These are phyloP conservation scores for Vaccinium myrtillus DNA, from an alignment of 148 eudicot genomes.

Conservation along the genomic window DNA sequence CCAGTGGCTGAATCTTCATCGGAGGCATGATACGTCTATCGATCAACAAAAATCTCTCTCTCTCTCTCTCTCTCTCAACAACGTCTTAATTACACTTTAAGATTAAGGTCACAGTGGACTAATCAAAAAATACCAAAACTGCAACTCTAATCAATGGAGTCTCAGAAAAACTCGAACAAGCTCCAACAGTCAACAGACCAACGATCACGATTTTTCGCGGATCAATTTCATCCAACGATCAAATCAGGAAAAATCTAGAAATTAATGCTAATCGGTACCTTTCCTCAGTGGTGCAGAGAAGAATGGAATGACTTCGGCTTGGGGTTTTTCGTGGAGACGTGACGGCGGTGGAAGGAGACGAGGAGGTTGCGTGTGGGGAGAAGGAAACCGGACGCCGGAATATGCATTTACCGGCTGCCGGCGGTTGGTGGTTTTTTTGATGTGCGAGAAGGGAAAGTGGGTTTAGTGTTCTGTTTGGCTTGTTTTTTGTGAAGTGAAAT, in stretches of 20 bases:
- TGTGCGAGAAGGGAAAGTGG: neutral
- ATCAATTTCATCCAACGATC: neutral
- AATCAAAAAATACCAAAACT: conserved; percentile 9
- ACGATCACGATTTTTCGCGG: conserved; percentile 1
- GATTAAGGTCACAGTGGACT: neutral
- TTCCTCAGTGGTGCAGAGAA: conserved; percentile 7
- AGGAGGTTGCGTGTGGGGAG: conserved; percentile 21
- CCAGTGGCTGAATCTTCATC: conserved; percentile 70
- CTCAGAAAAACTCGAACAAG: neutral
- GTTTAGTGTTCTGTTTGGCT: neutral
- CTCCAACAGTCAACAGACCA: conserved; percentile 11
- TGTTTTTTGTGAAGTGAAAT: neutral
- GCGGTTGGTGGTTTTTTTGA: neutral
- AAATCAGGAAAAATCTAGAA: conserved; percentile 3
- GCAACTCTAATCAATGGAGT: neutral
- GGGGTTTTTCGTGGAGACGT: conserved; percentile 39
- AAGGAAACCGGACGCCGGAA: conserved; percentile 31
- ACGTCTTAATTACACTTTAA: neutral
- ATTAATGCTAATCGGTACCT: conserved; percentile 18
- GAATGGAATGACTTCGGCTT: conserved; percentile 20
- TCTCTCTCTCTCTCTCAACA: neutral
- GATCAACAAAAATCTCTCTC: neutral
- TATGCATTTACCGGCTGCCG: conserved; percentile 42
- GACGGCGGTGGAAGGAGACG: conserved; percentile 39
- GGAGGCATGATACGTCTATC: conserved; percentile 45